phyloP scores from a whole-genome alignment of 139 green algal species.

The Chloropicon primus region DNA sequence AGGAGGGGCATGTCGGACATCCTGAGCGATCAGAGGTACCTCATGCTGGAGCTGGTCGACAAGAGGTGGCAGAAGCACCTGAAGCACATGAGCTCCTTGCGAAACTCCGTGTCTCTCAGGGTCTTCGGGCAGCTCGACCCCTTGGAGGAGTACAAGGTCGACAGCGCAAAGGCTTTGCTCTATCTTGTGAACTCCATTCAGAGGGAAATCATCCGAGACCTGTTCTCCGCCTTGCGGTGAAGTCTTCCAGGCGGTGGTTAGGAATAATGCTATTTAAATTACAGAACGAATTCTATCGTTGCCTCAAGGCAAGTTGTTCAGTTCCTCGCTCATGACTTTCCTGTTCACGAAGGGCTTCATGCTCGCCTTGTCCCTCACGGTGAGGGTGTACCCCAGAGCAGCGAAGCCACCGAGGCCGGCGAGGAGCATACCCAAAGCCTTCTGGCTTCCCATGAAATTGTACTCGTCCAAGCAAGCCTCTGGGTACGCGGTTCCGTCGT shows the following conservation, averaged over 20 bases:
- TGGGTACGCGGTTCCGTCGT: constrained; percentile 46
- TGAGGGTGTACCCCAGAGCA: not conserved
- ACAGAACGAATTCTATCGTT: no score
- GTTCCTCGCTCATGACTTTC: not conserved
- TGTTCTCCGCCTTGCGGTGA: no score
- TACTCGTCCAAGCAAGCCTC: constrained; percentile 43
- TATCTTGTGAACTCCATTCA: constrained; percentile 5
- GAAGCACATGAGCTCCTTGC: not conserved
- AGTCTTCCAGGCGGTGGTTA: no score
- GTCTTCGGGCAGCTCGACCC: constrained; percentile 26
- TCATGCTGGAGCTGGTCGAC: not conserved
- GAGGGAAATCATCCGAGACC: not conserved
- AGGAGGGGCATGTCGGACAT: not conserved
- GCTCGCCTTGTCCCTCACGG: not conserved
- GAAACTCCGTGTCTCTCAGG: constrained; percentile 15
- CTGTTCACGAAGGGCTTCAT: not conserved
- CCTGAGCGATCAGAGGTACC: not conserved
- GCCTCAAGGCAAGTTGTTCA: not conserved
- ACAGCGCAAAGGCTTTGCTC: constrained; percentile 18
- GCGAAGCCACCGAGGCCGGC: not conserved
- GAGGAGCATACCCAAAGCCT: not conserved
- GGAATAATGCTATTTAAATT: no score
- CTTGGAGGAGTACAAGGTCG: constrained; percentile 31
- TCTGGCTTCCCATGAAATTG: not conserved
- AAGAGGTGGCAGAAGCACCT: not conserved